Base-by-base conservation (phyloP, 768 basidiomycete species). In the Macrolepiota fuliginosa region DNA sequence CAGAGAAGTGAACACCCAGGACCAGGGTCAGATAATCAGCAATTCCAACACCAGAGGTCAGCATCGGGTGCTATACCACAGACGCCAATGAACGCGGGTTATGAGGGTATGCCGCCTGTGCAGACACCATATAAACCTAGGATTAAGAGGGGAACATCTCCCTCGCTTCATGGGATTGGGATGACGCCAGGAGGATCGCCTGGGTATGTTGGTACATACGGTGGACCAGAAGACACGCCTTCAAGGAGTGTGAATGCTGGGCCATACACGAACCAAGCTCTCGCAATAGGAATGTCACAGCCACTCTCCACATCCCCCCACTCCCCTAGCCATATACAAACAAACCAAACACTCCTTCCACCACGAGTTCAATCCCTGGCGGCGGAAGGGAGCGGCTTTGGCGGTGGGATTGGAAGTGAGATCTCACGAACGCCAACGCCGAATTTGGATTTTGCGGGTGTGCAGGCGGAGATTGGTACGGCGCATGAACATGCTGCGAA, bases 71-170 rank as follows among this genome's bases (percentile, higher is more conserved):
- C 65, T 25, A 64, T 75, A 54, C 59, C 70, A 55, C 61, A 65
- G 12, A 70, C 76, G 29, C 79, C 80, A 1, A 79, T 78, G 36
- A 62, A 56, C 24, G 32, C 42, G 15, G 56, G 45, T 27, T 49
- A 37, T 65, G 78, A 62, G 4, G 77, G 70, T 39, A 52, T 68
- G 25, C 70, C 77, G 11, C 77, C 76, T 3, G 74, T 82, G 32
- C 81, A 88, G 64, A 88, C 90, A 4, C 89, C 91, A 1, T 92
- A 93, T 67, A 87, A 91, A 66, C 84, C 88, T 4, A 83, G 91
- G 54, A 81, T 92, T 57, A 81, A 87, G 54, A 79, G 82, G 24
- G 69, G 72, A 4, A 78, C 80, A 0, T 83, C 84, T 4, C 78
- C 82, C 2, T 77, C 76, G 0, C 72, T 65, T n/a, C 64, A 74